A percentile compares a stretch with the other conserved stretches of the same genome.
Evolutionary conservation across 768 basidiomycete genomes (phyloP).

Genomic region (Pulveroboletus ravenelii): DNA sequence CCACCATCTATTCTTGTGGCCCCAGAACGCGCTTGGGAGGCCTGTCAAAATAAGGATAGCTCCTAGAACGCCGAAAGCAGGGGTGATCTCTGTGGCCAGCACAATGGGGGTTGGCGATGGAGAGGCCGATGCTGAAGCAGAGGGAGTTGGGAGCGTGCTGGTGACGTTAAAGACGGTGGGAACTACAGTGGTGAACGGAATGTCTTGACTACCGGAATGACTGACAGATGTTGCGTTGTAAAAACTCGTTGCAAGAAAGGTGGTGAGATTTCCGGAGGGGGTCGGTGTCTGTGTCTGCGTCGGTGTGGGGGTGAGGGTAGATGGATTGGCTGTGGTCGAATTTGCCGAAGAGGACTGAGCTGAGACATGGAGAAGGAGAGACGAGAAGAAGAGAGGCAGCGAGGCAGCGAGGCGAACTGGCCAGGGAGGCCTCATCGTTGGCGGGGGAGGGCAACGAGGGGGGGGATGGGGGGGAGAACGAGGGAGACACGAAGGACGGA

Average conservation of each 20-base stretch:
- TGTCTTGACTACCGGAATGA: constrained; percentile 44
- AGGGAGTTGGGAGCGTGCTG: constrained; percentile 43
- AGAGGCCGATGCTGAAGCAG: constrained; percentile 30
- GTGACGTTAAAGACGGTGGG: constrained; percentile 64
- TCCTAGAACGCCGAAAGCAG: constrained; percentile 87
- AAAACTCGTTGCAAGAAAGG: constrained; percentile 53
- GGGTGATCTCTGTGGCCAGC: constrained; percentile 68
- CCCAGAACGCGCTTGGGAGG: constrained; percentile 83
- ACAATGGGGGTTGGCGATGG: constrained; percentile 32
- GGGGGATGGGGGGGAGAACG: neutral
- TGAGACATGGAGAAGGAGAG: constrained; percentile 29
- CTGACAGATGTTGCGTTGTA: constrained; percentile 46
- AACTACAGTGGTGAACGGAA: constrained; percentile 49
- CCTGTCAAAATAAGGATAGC: constrained; percentile 86
- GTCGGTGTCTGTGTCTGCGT: constrained; percentile 1
- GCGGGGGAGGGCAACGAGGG: neutral
- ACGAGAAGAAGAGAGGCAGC: constrained; percentile 26
- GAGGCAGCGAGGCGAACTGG: neutral
- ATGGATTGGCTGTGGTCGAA: constrained; percentile 10
- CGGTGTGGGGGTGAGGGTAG: neutral
- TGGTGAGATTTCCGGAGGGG: constrained; percentile 36
- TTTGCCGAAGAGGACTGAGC: constrained; percentile 34
- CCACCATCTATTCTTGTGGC: constrained; percentile 94
- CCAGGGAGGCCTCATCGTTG: constrained; percentile 11
- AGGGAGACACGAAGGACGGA: neutral